A percentile compares a stretch with the other conserved stretches of the same genome.
Conservation (phyloP, 192 early-diverging fungal species). For the Backusella tuberculispora region DNA sequence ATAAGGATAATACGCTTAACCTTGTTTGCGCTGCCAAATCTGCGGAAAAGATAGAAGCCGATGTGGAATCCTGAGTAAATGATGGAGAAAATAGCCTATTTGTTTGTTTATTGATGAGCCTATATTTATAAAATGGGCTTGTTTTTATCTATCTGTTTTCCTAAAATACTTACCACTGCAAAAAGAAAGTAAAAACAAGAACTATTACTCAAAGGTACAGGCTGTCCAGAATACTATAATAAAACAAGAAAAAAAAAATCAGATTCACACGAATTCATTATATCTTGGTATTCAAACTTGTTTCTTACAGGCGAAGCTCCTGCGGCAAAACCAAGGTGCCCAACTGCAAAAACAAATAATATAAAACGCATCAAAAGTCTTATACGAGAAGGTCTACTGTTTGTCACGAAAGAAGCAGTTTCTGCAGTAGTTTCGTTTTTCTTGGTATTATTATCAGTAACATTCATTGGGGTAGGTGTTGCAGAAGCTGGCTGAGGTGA, state of each 20-base stretch:
- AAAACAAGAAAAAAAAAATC: background rate
- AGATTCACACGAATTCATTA: background rate
- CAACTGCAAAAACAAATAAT: slow-evolving; percentile 35
- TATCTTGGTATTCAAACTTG: background rate
- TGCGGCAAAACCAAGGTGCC: slow-evolving; percentile 42
- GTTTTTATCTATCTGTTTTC: background rate
- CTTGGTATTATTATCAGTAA: background rate
- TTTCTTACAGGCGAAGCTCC: slow-evolving; percentile 43
- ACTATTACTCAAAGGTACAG: slow-evolving; percentile 28
- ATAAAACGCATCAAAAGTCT: slow-evolving; percentile 35
- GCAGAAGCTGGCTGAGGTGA: background rate
- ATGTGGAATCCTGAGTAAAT: slow-evolving; percentile 31
- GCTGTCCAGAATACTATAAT: slow-evolving; percentile 27
- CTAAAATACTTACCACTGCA: slow-evolving; percentile 31
- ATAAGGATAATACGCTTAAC: slow-evolving; percentile 30
- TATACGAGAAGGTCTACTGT: slow-evolving; percentile 21
- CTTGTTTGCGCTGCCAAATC: slow-evolving; percentile 21
- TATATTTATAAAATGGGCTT: background rate
- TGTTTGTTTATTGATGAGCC: background rate
- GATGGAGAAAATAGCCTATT: slow-evolving; percentile 32
- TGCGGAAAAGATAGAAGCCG: slow-evolving; percentile 23
- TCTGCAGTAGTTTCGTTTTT: background rate
- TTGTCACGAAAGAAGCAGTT: slow-evolving; percentile 14
- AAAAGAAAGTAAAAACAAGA: slow-evolving; percentile 40
- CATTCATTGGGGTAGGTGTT: background rate